phyloP scores from a whole-genome alignment of 1,139 yeast species.

The Scheffersomyces insectosa region DNA sequence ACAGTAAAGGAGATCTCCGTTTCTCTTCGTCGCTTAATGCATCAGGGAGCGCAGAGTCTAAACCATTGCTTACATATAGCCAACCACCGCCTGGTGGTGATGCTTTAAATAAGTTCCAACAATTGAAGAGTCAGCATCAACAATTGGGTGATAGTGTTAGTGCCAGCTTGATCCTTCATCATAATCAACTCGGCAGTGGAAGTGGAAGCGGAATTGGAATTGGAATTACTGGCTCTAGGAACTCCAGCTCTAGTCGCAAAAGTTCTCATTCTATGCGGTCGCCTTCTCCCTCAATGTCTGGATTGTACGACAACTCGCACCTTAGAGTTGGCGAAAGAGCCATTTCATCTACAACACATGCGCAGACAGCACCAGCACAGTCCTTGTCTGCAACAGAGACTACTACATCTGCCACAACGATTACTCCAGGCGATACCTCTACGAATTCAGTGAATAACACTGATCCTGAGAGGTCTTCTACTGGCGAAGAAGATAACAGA shows the following conservation, averaged over 20 bases:
- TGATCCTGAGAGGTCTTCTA: conserved; percentile 4
- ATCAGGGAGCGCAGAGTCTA: conserved; percentile 4
- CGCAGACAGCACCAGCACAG: conserved; percentile 3
- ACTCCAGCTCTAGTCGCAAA: conserved; percentile 33
- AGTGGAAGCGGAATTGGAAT: conserved; percentile 3
- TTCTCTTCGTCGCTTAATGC: conserved; percentile 17
- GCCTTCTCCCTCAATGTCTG: conserved; percentile 33
- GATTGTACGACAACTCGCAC: conserved; percentile 37
- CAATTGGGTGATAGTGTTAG: conserved; percentile 55
- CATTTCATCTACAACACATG: background rate
- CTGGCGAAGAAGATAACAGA: conserved; percentile 12
- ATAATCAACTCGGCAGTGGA: conserved; percentile 7
- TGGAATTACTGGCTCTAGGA: conserved; percentile 13
- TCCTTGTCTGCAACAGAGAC: background rate
- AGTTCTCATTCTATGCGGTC: conserved; percentile 36
- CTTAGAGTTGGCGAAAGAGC: conserved; percentile 20
- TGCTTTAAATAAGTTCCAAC: conserved; percentile 39
- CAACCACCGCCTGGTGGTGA: conserved; percentile 18
- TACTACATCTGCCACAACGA: background rate
- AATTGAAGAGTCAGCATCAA: conserved; percentile 42
- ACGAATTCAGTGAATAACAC: too few relatives aligned
- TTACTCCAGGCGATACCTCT: background rate
- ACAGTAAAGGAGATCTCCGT: conserved; percentile 58
- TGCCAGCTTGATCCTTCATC: conserved; percentile 38
- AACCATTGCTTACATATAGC: conserved; percentile 1